A percentile compares a stretch with the other conserved stretches of the same genome.
Conservation (phyloP, 768 basidiomycete genomes). For the Trametes cubensis region DNA sequence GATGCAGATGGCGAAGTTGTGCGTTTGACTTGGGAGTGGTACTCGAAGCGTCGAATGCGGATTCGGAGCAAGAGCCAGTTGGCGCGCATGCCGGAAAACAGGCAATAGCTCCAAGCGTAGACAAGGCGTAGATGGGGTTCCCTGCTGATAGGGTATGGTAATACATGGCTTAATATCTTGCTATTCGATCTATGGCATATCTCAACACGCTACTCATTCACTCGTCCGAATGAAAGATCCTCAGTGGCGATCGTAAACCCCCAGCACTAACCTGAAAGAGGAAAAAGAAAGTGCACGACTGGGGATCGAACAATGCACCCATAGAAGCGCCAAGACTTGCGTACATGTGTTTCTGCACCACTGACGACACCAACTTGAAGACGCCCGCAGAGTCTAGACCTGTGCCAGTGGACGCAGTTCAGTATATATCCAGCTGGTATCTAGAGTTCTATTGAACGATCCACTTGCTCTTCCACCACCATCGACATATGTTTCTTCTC, state of each 20-base stretch:
- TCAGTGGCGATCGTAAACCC: no score
- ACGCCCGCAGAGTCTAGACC: neutral
- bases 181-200: constrained; percentile 6
- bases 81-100: constrained; percentile 67
- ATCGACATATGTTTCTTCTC: neutral
- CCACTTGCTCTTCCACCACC: neutral
- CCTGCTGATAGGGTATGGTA: constrained; percentile 13
- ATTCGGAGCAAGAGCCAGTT: constrained; percentile 66
- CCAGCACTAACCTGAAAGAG: no score
- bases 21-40: constrained; percentile 96
- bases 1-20: constrained; percentile 94
- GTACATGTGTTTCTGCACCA: constrained; percentile 3
- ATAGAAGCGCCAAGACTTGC: neutral
- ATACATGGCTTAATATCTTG: constrained; percentile 22
- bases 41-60: constrained; percentile 68
- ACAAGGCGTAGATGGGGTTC: constrained; percentile 9
- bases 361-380: neutral
- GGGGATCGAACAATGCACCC: neutral
- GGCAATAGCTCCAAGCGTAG: constrained; percentile 36
- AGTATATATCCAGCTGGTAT: no score
- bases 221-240: no score
- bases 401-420: neutral
- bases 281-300: neutral
- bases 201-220: constrained; percentile 1
- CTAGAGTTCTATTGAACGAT: no score